Evolutionary conservation across 495 filamentous ascomycete genomes (phyloP).

Genomic region (Aspergillus bertholletiae): DNA sequence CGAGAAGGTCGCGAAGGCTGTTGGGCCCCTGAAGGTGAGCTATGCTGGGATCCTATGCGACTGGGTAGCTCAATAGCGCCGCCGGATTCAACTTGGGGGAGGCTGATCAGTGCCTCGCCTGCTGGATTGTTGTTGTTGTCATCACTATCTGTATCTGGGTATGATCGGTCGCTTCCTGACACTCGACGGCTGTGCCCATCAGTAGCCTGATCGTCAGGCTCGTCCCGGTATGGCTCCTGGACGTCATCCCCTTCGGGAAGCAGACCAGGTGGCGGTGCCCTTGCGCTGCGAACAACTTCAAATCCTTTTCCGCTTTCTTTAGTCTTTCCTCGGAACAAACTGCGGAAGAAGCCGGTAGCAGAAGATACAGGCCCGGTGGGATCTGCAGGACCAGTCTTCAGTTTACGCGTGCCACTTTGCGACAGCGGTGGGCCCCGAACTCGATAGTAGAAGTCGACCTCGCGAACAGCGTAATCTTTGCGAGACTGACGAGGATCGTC

Average conservation of each 20-base stretch:
- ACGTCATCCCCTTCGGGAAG: slow-evolving; percentile 38
- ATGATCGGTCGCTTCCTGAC: slow-evolving; percentile 35
- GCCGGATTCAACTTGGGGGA: slow-evolving; percentile 60
- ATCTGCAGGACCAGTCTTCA: slow-evolving; percentile 93
- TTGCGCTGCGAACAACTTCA: slow-evolving; percentile 85
- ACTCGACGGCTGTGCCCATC: slow-evolving; percentile 25
- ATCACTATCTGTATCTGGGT: slow-evolving; percentile 48
- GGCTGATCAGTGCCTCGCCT: slow-evolving; percentile 36
- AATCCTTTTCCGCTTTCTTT: slow-evolving; percentile 93
- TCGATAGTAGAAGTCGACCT: slow-evolving; percentile 94
- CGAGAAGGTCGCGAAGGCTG: slow-evolving; percentile 49
- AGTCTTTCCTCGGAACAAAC: slow-evolving; percentile 72
- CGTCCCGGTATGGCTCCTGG: slow-evolving; percentile 57
- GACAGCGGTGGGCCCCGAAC: slow-evolving; percentile 87
- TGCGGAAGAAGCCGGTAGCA: slow-evolving; percentile 83
- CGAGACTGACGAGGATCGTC: slow-evolving; percentile 50
- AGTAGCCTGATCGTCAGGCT: slow-evolving; percentile 42
- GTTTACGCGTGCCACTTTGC: slow-evolving; percentile 70
- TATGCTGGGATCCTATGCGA: slow-evolving; percentile 58
- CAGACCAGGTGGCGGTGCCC: slow-evolving; percentile 52
- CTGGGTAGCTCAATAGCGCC: slow-evolving; percentile 63
- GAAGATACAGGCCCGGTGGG: slow-evolving; percentile 85
- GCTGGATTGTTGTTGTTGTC: slow-evolving; percentile 7
- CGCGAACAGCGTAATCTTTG: slow-evolving; percentile 85
- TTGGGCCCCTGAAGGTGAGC: slow-evolving; percentile 34